Evolutionary conservation across 2,329 filamentous ascomycete genomes (phyloP), one percentile per base, ranked within the genome.

Genomic region (Fusarium paranaense): DNA sequence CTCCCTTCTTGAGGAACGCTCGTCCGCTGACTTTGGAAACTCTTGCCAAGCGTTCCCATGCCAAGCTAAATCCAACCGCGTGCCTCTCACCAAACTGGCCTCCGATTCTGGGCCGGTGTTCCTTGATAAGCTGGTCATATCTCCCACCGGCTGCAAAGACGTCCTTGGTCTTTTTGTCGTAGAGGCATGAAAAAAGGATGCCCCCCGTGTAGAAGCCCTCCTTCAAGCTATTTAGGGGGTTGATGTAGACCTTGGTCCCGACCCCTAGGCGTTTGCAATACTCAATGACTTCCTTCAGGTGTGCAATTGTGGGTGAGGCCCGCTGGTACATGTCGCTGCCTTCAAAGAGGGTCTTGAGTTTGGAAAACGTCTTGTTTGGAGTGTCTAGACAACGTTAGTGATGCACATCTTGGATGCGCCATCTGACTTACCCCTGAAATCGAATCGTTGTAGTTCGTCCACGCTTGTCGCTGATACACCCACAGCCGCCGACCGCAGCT

Each of bases 91-190:
- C 87, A 50, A 89, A 86, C 66, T 89, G 89, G 27, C 87, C 88
- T 45, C 90, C 87, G 47, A 91, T 89, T 72, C 91, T 92, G 6
- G 94, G 93, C 10, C 92, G 90, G 79, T 97, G 94, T 70, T 97
- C 94, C 80, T 92, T 91, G 73, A 99, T 96, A 22, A 99, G 85
- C 57, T 91, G 91, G 81, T 99, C 97, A 80, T 99, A 99, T 58
- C 97, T 91, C 3, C 97, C 97, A 60, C 97, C 97, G 35, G 95
- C 97, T 7, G 96, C 97, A 79, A 98, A 95, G 0, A 98, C 94
- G 76, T 97, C 93, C 76, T 90, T 92, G 70, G 92, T 90, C 80
- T 95, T 97, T 71, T 90, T 92, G 80, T 98, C 96, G 73, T 95
- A 95, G 3, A 98, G 85, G 78, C 95, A 98, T 70, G 97, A 94